A percentile compares a stretch with the other conserved stretches of the same genome.
These are phyloP conservation scores for Rutstroemia sp. DNA, from an alignment of 2,329 filamentous ascomycete species.

Conservation along the genomic window DNA sequence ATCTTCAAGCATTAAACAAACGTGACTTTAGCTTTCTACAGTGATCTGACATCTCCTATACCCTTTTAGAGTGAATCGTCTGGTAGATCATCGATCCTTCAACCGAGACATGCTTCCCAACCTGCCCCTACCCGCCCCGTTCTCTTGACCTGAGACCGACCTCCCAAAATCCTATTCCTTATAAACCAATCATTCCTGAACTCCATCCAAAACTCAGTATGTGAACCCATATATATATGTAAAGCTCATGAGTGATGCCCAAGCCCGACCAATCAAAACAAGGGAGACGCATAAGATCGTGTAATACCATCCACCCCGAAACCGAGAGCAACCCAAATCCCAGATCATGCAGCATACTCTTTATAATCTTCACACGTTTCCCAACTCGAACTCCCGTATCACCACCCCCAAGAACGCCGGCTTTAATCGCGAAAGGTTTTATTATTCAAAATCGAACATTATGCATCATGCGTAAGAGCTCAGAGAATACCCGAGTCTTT, in stretches of 20 bases:
- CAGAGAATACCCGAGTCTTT: constrained; percentile 95
- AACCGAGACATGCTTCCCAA: not conserved
- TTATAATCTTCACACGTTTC: constrained; percentile 21
- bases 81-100: not conserved
- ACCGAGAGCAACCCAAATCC: constrained; percentile 9
- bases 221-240: constrained; percentile 1
- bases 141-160: not conserved
- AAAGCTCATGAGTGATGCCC: constrained; percentile 6
- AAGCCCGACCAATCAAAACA: not conserved
- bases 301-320: constrained; percentile 7
- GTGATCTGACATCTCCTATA: not conserved
- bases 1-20: not conserved
- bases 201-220: constrained; percentile 4
- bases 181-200: not conserved
- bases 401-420: constrained; percentile 21
- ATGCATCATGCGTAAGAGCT: constrained; percentile 30
- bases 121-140: not conserved
- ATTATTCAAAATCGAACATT: constrained; percentile 18
- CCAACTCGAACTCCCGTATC: constrained; percentile 18
- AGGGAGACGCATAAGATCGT: not conserved
- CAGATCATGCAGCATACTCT: constrained; percentile 15
- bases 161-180: not conserved
- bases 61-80: not conserved
- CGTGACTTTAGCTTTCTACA: not conserved
- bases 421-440: constrained; percentile 17